phyloP scores from a whole-genome alignment of 2,329 filamentous ascomycete genomes.

The Fusarium buharicum region DNA sequence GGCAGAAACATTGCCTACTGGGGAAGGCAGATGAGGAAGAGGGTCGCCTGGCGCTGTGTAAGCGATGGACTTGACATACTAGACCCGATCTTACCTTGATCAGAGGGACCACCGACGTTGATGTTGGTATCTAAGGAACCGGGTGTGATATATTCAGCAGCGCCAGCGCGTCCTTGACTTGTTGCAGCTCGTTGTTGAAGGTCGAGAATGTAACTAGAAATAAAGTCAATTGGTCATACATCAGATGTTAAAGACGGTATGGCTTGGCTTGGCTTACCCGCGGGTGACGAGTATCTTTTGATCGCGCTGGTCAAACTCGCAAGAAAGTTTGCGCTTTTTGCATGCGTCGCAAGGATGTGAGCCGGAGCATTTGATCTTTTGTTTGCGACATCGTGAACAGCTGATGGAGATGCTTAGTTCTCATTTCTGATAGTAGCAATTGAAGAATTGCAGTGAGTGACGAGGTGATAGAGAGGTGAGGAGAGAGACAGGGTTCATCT shows the following conservation, averaged over 20 bases:
- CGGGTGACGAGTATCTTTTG: conserved; percentile 61
- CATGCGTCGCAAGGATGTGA: conserved; percentile 49
- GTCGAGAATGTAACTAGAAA: conserved; percentile 50
- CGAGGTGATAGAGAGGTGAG: background rate
- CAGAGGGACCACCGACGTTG: conserved; percentile 29
- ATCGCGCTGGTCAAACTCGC: conserved; percentile 54
- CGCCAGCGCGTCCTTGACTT: conserved; percentile 19
- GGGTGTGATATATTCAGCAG: conserved; percentile 37
- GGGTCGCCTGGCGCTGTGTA: conserved; percentile 6
- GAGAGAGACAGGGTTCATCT: conserved; percentile 1
- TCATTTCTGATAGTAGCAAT: background rate
- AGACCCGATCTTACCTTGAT: conserved; percentile 12
- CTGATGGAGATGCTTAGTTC: conserved; percentile 10
- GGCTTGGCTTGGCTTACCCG: conserved; percentile 48
- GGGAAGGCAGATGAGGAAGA: conserved; percentile 11
- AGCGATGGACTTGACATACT: accelerated
- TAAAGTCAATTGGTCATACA: background rate
- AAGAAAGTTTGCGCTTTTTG: conserved; percentile 48
- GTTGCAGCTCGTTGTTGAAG: conserved; percentile 47
- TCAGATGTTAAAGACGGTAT: background rate
- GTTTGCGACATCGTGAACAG: conserved; percentile 47
- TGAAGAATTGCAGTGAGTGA: background rate
- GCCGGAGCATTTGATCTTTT: conserved; percentile 51
- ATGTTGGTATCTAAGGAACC: conserved; percentile 38
- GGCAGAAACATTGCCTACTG: conserved; percentile 19